These are phyloP conservation scores for Rhodotorula paludigena DNA, from an alignment of 768 basidiomycete species.

Conservation along the genomic window DNA sequence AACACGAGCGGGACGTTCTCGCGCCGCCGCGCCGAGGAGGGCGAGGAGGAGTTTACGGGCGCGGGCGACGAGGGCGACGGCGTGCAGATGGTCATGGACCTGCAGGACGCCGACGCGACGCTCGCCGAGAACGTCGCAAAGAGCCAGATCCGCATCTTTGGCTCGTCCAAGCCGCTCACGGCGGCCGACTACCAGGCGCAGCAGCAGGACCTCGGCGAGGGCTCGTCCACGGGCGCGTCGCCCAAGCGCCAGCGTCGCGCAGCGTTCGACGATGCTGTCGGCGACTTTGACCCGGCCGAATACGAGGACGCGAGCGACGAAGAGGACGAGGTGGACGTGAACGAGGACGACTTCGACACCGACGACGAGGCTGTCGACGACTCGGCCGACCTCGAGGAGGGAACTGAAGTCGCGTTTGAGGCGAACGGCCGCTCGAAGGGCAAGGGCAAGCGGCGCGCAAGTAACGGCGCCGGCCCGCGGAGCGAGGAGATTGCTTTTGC, in stretches of 20 bases:
- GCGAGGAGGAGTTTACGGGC: slow-evolving; percentile 52
- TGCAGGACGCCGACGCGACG: slow-evolving; percentile 78
- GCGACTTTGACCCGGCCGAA: slow-evolving; percentile 47
- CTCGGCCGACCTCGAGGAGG: slow-evolving; percentile 46
- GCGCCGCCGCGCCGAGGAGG: slow-evolving; percentile 53
- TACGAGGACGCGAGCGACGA: slow-evolving; percentile 44
- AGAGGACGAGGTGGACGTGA: slow-evolving; percentile 42
- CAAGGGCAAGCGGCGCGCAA: not conserved
- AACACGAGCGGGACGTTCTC: slow-evolving; percentile 95
- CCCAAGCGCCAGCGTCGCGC: slow-evolving; percentile 35
- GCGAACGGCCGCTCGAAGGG: slow-evolving; percentile 28
- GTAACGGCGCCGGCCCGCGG: slow-evolving; percentile 1
- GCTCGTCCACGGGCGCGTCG: not conserved
- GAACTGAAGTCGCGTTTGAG: slow-evolving; percentile 40
- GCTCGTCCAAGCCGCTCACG: slow-evolving; percentile 66
- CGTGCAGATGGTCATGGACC: slow-evolving; percentile 93
- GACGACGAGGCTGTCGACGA: slow-evolving; percentile 45
- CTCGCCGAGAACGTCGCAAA: slow-evolving; percentile 76
- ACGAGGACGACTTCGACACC: slow-evolving; percentile 47
- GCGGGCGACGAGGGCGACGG: slow-evolving; percentile 64
- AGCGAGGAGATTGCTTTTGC: slow-evolving; percentile 39
- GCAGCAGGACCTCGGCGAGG: slow-evolving; percentile 10
- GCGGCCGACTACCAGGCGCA: slow-evolving; percentile 39
- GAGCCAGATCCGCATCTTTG: slow-evolving; percentile 77
- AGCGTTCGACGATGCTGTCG: slow-evolving; percentile 43